Percentiles rank a stretch among this genome's conserved stretches.
These are phyloP conservation scores for Saussurea involucrata DNA, from an alignment of 129 eudicot genomes.

Conservation along the genomic window DNA sequence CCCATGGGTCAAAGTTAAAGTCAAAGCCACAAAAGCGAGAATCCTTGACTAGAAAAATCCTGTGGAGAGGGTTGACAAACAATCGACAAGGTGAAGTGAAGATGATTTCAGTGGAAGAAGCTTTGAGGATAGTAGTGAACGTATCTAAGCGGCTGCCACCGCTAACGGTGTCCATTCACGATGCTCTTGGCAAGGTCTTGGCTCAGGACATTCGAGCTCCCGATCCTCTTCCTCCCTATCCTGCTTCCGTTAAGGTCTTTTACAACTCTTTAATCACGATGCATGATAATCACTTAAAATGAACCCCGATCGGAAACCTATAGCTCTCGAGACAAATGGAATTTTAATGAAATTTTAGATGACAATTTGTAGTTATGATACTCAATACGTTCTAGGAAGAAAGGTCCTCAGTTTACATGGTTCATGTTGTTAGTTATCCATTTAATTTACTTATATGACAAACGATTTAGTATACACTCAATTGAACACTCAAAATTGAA, in stretches of 20 bases:
- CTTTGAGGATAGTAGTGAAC: conserved; percentile 42
- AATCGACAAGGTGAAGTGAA: not conserved
- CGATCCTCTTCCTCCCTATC: conserved; percentile 87
- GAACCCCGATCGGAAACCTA: not conserved
- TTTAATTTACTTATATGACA: not conserved
- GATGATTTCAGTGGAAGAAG: conserved; percentile 75
- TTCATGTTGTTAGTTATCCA: not conserved
- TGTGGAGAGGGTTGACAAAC: not conserved
- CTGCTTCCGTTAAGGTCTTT: conserved; percentile 71
- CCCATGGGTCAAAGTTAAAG: not conserved
- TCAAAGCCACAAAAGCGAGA: not conserved
- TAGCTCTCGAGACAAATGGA: not conserved
- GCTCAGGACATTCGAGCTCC: conserved; percentile 63
- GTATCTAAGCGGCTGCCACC: conserved; percentile 59
- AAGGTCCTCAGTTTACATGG: not conserved
- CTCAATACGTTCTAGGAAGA: not conserved
- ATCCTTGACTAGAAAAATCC: not conserved
- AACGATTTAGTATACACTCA: not conserved
- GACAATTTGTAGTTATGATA: not conserved
- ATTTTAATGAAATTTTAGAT: not conserved
- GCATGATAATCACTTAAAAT: not conserved
- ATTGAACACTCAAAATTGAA: not conserved
- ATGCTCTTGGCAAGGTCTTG: conserved; percentile 69
- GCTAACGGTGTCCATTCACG: conserved; percentile 51
- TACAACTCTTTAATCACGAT: not conserved